Conservation (phyloP, 129 eudicot genomes). For the Pulicaria dysenterica region DNA sequence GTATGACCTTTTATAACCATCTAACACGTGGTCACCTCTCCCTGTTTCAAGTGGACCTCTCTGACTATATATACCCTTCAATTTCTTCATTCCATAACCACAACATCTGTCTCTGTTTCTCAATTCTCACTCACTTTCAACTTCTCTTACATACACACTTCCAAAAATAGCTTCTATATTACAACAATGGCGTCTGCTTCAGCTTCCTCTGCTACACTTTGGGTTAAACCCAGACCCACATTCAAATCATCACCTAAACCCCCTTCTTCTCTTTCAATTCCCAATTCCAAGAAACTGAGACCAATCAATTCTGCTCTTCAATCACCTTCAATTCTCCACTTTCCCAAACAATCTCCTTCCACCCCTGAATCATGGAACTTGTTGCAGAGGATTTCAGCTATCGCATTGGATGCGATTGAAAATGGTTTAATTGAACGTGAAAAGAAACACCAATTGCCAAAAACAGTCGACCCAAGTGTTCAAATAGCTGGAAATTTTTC, state of each 20-base stretch:
- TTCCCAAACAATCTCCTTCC: conserved; percentile 41
- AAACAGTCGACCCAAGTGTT: conserved; percentile 47
- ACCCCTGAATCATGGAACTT: conserved; percentile 48
- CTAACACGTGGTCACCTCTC: conserved; percentile 61
- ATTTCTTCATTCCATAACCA: conserved; percentile 20
- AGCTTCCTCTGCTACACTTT: conserved; percentile 18
- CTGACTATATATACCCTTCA: conserved; percentile 38
- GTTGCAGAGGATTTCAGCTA: conserved; percentile 56
- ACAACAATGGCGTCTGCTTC: conserved; percentile 36
- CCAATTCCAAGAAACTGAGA: conserved; percentile 14
- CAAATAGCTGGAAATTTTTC: conserved; percentile 58
- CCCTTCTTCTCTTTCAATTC: conserved; percentile 24
- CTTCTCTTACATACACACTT: no score
- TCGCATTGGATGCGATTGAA: conserved; percentile 65
- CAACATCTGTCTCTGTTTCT: not conserved
- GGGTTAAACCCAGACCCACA: conserved; percentile 21
- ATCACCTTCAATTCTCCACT: conserved; percentile 37
- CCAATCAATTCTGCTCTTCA: conserved; percentile 37
- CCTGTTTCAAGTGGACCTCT: conserved; percentile 43
- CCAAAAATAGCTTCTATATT: not conserved
- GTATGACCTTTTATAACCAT: conserved; percentile 8
- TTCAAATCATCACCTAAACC: conserved; percentile 8
- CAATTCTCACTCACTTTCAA: conserved; percentile 21
- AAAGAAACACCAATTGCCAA: conserved; percentile 46
- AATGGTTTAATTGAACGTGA: conserved; percentile 42